Conservation (phyloP, 805 yeast genomes). For the Saccharomycopsis selenospora region DNA sequence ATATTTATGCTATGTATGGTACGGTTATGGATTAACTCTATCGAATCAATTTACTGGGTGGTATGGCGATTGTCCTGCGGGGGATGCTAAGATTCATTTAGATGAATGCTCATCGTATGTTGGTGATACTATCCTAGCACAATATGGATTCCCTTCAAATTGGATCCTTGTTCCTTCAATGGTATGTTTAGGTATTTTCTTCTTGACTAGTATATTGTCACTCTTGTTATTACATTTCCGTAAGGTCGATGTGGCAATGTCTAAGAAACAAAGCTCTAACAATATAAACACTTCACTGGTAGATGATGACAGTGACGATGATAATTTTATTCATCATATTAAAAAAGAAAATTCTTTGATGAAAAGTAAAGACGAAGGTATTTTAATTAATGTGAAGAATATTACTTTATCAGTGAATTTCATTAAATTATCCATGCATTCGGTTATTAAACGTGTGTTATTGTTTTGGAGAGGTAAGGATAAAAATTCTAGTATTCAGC, state of each 20-base stretch:
- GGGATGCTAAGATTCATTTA: conserved; percentile 25
- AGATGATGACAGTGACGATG: neutral
- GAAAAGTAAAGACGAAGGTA: conserved; percentile 2
- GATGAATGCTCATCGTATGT: conserved; percentile 42
- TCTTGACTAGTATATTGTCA: conserved; percentile 47
- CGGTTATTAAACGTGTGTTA: neutral
- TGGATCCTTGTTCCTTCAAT: conserved; percentile 66
- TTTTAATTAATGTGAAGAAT: conserved; percentile 9
- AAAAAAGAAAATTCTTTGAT: neutral
- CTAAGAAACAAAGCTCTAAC: conserved; percentile 30
- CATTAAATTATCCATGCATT: conserved; percentile 13
- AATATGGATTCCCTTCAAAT: conserved; percentile 52
- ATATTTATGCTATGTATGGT: conserved; percentile 72
- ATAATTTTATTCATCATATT: neutral
- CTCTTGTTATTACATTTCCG: conserved; percentile 40
- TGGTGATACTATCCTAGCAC: conserved; percentile 46
- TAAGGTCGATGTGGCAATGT: conserved; percentile 47
- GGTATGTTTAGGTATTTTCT: conserved; percentile 48
- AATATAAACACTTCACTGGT: conserved; percentile 12
- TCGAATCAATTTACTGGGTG: conserved; percentile 61
- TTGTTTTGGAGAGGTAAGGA: neutral
- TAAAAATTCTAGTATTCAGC: neutral
- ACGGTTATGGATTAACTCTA: conserved; percentile 60
- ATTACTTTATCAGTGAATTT: conserved; percentile 10
- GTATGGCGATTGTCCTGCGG: conserved; percentile 47